phyloP scores from a whole-genome alignment of 192 early-diverging fungal genomes.

The Entomortierella lignicola region DNA sequence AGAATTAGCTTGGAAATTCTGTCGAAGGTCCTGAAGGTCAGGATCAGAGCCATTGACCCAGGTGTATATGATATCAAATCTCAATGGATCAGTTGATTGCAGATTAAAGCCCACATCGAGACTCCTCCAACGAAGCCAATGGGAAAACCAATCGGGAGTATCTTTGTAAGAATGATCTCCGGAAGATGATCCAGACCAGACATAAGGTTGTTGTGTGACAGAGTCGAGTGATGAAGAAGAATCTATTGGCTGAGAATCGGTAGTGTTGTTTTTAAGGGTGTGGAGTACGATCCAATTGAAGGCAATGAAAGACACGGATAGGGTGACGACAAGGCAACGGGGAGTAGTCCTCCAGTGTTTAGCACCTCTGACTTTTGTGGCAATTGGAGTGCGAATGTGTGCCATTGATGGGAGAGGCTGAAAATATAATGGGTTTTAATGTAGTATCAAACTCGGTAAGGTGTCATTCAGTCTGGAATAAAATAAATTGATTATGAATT shows the following conservation, averaged over 20 bases:
- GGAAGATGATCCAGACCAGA: neutral
- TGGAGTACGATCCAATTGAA: slow-evolving; percentile 42
- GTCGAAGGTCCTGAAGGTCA: slow-evolving; percentile 7
- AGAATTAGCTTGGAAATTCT: slow-evolving; percentile 2
- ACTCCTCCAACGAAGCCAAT: slow-evolving; percentile 50
- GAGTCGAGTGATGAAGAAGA: neutral
- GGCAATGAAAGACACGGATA: slow-evolving; percentile 31
- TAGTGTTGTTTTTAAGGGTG: slow-evolving; percentile 12
- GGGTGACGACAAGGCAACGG: slow-evolving; percentile 34
- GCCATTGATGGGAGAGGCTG: slow-evolving; percentile 22
- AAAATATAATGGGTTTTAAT: too few species aligned
- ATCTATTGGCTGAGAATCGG: neutral
- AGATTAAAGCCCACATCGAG: slow-evolving; percentile 15
- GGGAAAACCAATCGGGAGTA: slow-evolving; percentile 15
- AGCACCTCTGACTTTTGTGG: slow-evolving; percentile 1
- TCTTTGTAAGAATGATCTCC: neutral
- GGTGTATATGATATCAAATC: slow-evolving; percentile 54
- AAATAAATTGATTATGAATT: too few species aligned
- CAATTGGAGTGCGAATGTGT: slow-evolving; percentile 20
- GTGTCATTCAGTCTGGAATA: too few species aligned
- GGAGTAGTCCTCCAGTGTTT: slow-evolving; percentile 11
- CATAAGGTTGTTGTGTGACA: neutral
- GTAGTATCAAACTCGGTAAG: too few species aligned
- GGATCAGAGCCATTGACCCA: slow-evolving; percentile 60
- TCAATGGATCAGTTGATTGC: neutral